Evolutionary conservation across 352 stramenopile species (phyloP).

Genomic region (Achlya hypogyna): DNA sequence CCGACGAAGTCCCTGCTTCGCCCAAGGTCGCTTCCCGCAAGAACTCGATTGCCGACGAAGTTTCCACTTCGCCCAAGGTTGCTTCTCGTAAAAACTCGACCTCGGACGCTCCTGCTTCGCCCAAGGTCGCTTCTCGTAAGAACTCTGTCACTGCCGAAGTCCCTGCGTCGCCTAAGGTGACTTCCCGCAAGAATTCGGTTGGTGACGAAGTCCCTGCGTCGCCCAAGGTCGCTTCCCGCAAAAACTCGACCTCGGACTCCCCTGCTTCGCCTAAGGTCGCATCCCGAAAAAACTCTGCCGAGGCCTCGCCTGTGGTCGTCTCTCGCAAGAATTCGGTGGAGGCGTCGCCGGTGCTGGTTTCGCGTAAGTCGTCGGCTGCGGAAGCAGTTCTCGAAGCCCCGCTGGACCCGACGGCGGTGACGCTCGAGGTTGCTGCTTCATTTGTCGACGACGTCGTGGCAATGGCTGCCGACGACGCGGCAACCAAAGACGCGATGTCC

Average conservation of each 20-base stretch:
- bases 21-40: too few relatives aligned
- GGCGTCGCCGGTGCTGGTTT: background rate
- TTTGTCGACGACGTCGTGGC: background rate
- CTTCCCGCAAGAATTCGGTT: background rate
- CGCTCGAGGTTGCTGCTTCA: background rate
- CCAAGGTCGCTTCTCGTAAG: slow-evolving; percentile 10
- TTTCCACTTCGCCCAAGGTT: too few relatives aligned
- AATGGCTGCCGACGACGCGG: background rate
- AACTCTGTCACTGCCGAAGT: background rate
- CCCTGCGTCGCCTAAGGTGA: background rate
- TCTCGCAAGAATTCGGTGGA: background rate
- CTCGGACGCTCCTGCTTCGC: too few relatives aligned
- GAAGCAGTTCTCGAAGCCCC: too few relatives aligned
- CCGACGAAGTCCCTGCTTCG: too few relatives aligned
- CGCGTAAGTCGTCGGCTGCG: background rate
- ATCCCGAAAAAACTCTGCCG: background rate
- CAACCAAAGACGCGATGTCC: background rate
- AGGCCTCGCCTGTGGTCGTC: background rate
- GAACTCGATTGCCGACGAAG: too few relatives aligned
- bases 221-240: background rate
- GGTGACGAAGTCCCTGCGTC: background rate
- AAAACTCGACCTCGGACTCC: background rate
- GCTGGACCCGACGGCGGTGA: background rate
- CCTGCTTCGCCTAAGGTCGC: background rate
- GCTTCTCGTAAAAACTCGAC: too few relatives aligned